Evolutionary conservation across 768 basidiomycete species (phyloP).

Genomic region (Rhodosporidiobolus sp.): DNA sequence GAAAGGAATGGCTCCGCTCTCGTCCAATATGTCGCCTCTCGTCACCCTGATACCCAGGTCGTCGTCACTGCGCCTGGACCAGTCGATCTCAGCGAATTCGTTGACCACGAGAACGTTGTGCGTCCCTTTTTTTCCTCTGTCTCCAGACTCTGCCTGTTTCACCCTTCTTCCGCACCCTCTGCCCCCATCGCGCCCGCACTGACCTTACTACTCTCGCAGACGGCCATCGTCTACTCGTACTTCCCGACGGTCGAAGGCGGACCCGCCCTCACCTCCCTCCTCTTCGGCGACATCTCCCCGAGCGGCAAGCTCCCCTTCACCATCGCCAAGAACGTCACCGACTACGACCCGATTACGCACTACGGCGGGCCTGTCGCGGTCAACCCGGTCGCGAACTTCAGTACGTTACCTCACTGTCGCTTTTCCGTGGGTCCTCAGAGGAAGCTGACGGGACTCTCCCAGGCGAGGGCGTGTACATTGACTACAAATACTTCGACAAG

Average conservation of each 20-base stretch:
- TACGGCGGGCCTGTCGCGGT: conserved; percentile 7
- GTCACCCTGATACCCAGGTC: conserved; percentile 43
- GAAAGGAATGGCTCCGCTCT: conserved; percentile 41
- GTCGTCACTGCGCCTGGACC: conserved; percentile 49
- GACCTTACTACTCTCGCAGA: background rate
- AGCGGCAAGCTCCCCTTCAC: conserved; percentile 57
- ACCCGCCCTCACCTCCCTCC: conserved; percentile 59
- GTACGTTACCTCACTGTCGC: no score
- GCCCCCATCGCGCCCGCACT: no score
- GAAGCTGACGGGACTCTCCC: no score
- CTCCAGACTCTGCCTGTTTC: no score
- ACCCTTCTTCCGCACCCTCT: no score
- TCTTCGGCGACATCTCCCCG: conserved; percentile 63
- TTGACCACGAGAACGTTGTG: conserved; percentile 47
- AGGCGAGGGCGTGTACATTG: conserved; percentile 47
- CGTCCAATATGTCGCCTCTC: conserved; percentile 42
- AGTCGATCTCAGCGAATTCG: conserved; percentile 57
- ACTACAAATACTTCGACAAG: conserved; percentile 48
- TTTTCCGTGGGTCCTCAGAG: no score
- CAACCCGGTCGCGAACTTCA: conserved; percentile 34
- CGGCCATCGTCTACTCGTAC: conserved; percentile 22
- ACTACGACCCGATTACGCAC: conserved; percentile 47
- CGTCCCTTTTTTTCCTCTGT: no score
- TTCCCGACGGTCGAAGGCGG: conserved; percentile 56
- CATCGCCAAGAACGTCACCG: conserved; percentile 20